A percentile compares a stretch with the other conserved stretches of the same genome.
phyloP scores from a whole-genome alignment of 371 early-diverging fungal species.

The Sporodiniella umbellata region DNA sequence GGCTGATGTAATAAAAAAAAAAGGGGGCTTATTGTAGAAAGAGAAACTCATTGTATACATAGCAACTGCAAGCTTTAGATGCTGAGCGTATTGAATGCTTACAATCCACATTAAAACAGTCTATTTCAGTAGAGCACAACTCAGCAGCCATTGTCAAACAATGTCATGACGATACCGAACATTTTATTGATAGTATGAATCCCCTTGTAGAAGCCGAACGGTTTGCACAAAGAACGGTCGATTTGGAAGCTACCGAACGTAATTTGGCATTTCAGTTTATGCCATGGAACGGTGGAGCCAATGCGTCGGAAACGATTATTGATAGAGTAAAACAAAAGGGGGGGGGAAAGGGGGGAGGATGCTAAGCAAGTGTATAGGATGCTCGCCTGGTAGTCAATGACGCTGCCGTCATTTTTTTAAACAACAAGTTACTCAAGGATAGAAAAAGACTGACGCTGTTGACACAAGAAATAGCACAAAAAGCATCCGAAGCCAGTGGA shows the following conservation, averaged over 20 bases:
- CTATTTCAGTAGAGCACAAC: conserved; percentile 45
- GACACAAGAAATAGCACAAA: conserved; percentile 45
- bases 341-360: not conserved
- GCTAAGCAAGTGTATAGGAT: conserved; percentile 40
- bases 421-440: conserved; percentile 61
- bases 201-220: conserved; percentile 46
- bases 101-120: conserved; percentile 44
- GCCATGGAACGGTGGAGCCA: conserved; percentile 40
- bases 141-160: conserved; percentile 32
- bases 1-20: conserved; percentile 66
- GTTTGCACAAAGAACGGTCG: conserved; percentile 37
- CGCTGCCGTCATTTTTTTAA: conserved; percentile 53
- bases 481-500: conserved; percentile 20
- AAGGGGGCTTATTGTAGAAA: too few species aligned
- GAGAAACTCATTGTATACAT: too few species aligned
- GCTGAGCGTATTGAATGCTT: conserved; percentile 47
- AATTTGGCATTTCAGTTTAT: conserved; percentile 30
- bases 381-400: conserved; percentile 51
- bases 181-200: conserved; percentile 42
- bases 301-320: conserved; percentile 37
- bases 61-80: conserved; percentile 65
- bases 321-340: conserved; percentile 26
- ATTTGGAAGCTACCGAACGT: conserved; percentile 12
- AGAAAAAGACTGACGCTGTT: conserved; percentile 40
- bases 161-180: conserved; percentile 35